These are phyloP conservation scores for Thuja plicata DNA, from an alignment of 83 land plant species.

Conservation along the genomic window DNA sequence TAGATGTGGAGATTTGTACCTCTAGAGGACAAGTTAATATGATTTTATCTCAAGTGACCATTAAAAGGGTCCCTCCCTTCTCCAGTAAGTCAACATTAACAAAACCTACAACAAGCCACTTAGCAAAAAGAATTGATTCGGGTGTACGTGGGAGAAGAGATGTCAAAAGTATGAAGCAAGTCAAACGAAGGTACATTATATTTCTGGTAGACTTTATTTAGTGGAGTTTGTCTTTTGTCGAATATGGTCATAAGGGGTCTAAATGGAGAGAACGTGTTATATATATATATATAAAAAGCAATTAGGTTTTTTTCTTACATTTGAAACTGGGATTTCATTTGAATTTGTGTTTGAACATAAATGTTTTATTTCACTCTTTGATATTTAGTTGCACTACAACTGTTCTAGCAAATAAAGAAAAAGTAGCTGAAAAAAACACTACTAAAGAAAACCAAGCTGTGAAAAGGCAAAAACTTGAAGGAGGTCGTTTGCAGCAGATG, in stretches of 20 bases:
- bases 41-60: not conserved
- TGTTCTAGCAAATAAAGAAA: conserved; percentile 9
- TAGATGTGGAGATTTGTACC: conserved; percentile 9
- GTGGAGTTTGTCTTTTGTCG: not conserved
- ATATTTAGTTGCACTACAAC: conserved; percentile 18
- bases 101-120: conserved; percentile 73
- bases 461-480: conserved; percentile 70
- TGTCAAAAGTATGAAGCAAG: not conserved
- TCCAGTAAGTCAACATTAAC: conserved; percentile 53
- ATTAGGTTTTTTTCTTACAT: no score
- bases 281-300: not conserved
- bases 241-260: not conserved
- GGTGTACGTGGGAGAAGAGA: conserved; percentile 16
- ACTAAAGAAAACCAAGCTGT: conserved; percentile 45
- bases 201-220: not conserved
- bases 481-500: conserved; percentile 53
- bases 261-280: not conserved
- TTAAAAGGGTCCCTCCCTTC: conserved; percentile 8
- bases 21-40: not conserved
- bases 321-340: not conserved
- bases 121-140: conserved; percentile 45
- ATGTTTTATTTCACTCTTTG: not conserved
- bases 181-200: not conserved
- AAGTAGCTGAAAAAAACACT: conserved; percentile 14
- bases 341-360: not conserved